Evolutionary conservation across 106 monocot genomes (phyloP), one percentile per base, ranked within the genome.

Genomic region (Dioscorea zingiberensis): DNA sequence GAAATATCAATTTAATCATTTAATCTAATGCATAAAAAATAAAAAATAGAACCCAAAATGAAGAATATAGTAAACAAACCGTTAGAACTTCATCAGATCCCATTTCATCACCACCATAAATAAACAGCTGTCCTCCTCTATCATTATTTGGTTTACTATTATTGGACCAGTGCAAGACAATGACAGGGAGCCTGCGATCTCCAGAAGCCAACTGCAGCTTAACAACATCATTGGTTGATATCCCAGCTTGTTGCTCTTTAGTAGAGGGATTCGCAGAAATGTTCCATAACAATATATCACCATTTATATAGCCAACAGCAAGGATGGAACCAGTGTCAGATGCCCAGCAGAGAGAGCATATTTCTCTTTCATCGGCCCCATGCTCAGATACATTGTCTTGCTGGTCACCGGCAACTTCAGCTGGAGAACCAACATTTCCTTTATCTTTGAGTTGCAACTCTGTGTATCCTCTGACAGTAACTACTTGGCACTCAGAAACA

Each of bases 21-120:
- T 30, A 7, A 30, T 30, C 30, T 7, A 30, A 30, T 30, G 38
- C 38, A 8, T 38, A 38, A 30, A 30, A 7, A 30, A 38, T 38
- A 6, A 38, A 38, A 8, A 38, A 38, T 38, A 38, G 10, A 38
- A 38, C 38, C 10, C 38, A 38, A 38, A 54, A 75, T 3, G 4
- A 68, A 27, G 13, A 29, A 61, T 21, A 38, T 46, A 47, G 17
- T 28, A 65, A 53, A 61, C 88, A 63, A 17, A 97, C 97, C 77
- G 97, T 88, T 61, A 97, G 64, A 77, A 92, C 97, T 86, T 97
- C 97, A 71, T 97, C 97, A 66, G 97, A 92, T 56, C 97, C 97
- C 74, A 88, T 92, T 61, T 92, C 92, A 78, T 92, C 97, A 53
- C 97, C 97, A 53, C 97, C 97, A 78, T 97, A 97, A 48, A 97